A percentile compares a stretch with the other conserved stretches of the same genome.
Evolutionary conservation across 768 basidiomycete species (phyloP).

Genomic region (Xerocomellus chrysenteron): DNA sequence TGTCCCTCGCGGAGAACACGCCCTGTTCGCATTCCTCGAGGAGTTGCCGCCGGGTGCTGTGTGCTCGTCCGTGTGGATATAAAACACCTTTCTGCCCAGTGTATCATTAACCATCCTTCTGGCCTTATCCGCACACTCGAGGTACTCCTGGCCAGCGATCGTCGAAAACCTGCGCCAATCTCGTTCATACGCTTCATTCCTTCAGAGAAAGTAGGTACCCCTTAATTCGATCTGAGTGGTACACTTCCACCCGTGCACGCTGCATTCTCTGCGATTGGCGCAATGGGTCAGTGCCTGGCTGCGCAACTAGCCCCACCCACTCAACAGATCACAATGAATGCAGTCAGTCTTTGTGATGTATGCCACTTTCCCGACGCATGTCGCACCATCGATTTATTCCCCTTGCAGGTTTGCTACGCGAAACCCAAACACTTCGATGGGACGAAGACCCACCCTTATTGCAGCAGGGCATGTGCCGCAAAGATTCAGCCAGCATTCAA

Average conservation of each 20-base stretch:
- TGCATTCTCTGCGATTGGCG: constrained; percentile 26
- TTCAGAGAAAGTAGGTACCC: too few species aligned
- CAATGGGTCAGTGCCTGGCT: constrained; percentile 36
- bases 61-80: constrained; percentile 14
- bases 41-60: constrained; percentile 12
- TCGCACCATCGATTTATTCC: not conserved
- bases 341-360: constrained; percentile 52
- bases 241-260: constrained; percentile 9
- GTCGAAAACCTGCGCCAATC: constrained; percentile 3
- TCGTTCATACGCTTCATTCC: not conserved
- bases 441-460: constrained; percentile 54
- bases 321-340: constrained; percentile 22
- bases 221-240: constrained; percentile 24
- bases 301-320: constrained; percentile 17
- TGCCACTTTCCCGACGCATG: constrained; percentile 17
- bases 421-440: constrained; percentile 59
- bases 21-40: constrained; percentile 26
- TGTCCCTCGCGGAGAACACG: too few species aligned
- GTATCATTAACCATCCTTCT: constrained; percentile 41
- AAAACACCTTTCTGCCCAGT: constrained; percentile 13
- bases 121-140: constrained; percentile 35
- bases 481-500: constrained; percentile 34
- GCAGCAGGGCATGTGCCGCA: constrained; percentile 58
- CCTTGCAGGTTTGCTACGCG: constrained; percentile 49
- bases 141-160: constrained; percentile 32